Evolutionary conservation across 2,329 filamentous ascomycete species (phyloP).

Genomic region (Blastomyces parvus): DNA sequence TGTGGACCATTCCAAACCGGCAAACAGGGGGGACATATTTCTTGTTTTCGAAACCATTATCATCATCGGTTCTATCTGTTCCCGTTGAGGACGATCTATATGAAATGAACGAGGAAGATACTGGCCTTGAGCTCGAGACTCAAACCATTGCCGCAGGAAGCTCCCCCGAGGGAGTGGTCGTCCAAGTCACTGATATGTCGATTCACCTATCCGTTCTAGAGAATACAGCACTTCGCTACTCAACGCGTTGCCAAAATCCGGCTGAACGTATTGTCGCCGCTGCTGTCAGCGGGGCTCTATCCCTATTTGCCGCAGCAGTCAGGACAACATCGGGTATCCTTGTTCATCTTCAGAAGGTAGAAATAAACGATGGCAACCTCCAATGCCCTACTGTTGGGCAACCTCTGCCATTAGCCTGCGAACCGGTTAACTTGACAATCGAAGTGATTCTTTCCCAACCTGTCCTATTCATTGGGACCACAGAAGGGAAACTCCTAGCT

Average conservation of each 20-base stretch:
- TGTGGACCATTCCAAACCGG: conserved; percentile 37
- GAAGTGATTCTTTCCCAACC: conserved; percentile 21
- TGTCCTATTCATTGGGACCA: conserved; percentile 34
- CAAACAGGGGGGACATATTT: conserved; percentile 28
- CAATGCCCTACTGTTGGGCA: conserved; percentile 20
- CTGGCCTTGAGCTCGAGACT: conserved; percentile 32
- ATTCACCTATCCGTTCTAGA: conserved; percentile 25
- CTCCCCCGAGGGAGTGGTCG: conserved; percentile 26
- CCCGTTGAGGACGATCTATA: conserved; percentile 32
- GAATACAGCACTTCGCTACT: conserved; percentile 17
- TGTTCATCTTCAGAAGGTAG: conserved; percentile 24
- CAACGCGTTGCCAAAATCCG: conserved; percentile 17
- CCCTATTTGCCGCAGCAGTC: conserved; percentile 23
- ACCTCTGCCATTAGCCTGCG: conserved; percentile 22
- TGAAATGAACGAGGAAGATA: conserved; percentile 31
- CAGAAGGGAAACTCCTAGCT: conserved; percentile 28
- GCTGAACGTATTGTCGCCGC: conserved; percentile 24
- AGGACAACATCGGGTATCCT: conserved; percentile 20
- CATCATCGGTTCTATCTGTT: conserved; percentile 31
- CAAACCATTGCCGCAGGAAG: conserved; percentile 38
- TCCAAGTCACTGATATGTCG: conserved; percentile 36
- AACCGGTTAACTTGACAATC: conserved; percentile 30
- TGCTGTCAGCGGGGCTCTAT: conserved; percentile 23
- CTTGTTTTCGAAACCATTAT: conserved; percentile 35
- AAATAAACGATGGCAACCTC: conserved; percentile 14